phyloP scores from a whole-genome alignment of 1,284 basidiomycete species.

The Peniophora sp. region DNA sequence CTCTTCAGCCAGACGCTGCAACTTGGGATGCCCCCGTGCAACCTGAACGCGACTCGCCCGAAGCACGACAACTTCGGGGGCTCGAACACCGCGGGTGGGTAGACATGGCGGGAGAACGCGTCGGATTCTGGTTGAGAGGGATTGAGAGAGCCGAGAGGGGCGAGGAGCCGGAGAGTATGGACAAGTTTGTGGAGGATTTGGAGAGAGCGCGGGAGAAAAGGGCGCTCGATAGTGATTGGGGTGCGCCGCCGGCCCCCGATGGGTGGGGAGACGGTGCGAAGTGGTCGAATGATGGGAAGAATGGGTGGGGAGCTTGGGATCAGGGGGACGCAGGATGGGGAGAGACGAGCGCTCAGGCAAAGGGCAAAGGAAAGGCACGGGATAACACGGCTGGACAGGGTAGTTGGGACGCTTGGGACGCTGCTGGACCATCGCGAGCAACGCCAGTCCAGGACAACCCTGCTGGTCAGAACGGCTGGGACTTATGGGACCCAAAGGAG shows the following conservation, averaged over 20 bases:
- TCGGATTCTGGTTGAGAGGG: constrained; percentile 49
- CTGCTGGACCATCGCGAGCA: not conserved
- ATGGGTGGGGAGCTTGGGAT: constrained; percentile 2
- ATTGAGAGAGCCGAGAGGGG: constrained; percentile 44
- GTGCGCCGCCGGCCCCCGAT: constrained; percentile 4
- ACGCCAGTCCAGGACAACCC: too few relatives aligned
- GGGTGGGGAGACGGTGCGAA: too few relatives aligned
- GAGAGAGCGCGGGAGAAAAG: constrained; percentile 16
- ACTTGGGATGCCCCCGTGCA: not conserved
- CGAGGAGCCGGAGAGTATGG: constrained; percentile 36
- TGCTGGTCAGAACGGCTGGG: too few relatives aligned
- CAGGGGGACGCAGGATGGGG: not conserved
- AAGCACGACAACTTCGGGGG: too few relatives aligned
- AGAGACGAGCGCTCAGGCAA: not conserved
- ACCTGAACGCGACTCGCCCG: not conserved
- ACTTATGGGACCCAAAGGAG: too few relatives aligned
- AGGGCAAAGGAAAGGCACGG: too few relatives aligned
- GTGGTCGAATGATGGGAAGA: too few relatives aligned
- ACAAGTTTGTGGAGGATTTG: constrained; percentile 38
- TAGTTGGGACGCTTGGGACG: constrained; percentile 3
- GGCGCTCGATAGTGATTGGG: constrained; percentile 9
- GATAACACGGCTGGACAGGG: too few relatives aligned
- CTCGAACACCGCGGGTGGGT: constrained; percentile 45
- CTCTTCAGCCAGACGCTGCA: not conserved
- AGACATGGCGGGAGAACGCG: constrained; percentile 24